Conservation (phyloP, 2,329 filamentous ascomycete species). For the Scedosporium apiospermum region DNA sequence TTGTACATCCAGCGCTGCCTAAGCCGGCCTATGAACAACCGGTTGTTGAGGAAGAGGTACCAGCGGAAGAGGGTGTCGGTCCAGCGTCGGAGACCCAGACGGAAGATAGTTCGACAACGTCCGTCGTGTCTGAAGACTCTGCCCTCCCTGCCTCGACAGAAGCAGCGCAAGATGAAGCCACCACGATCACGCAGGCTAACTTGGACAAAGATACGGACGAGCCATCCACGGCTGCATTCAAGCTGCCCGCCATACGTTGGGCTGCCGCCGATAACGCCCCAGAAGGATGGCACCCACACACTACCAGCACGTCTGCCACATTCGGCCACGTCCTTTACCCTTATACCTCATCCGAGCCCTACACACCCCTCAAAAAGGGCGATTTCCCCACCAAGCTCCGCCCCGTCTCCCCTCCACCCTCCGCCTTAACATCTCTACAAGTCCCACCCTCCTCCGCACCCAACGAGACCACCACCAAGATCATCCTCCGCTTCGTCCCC, state of each 20-base stretch:
- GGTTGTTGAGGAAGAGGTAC: background rate
- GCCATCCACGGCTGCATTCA: background rate
- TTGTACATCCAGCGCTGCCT: background rate
- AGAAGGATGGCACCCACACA: constrained; percentile 7
- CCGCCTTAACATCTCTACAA: constrained; percentile 26
- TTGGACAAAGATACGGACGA: background rate
- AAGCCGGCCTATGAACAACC: background rate
- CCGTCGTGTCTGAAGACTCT: no score
- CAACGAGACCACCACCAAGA: constrained; percentile 5
- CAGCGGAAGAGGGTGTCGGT: background rate
- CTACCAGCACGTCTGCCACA: constrained; percentile 25
- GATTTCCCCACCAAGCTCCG: constrained; percentile 22
- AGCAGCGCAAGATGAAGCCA: no score
- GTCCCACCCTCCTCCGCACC: constrained; percentile 4
- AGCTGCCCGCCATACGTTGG: no score
- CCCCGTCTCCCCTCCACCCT: constrained; percentile 37
- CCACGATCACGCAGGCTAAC: no score
- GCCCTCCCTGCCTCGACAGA: no score
- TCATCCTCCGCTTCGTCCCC: constrained; percentile 2
- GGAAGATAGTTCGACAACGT: no score
- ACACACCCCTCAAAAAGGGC: background rate
- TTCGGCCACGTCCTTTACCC: constrained; percentile 43
- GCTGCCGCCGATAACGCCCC: background rate
- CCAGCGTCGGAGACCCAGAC: background rate
- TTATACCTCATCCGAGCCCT: background rate